phyloP scores from a whole-genome alignment of 75 land plant genomes.

The Isoetes taiwanensis region DNA sequence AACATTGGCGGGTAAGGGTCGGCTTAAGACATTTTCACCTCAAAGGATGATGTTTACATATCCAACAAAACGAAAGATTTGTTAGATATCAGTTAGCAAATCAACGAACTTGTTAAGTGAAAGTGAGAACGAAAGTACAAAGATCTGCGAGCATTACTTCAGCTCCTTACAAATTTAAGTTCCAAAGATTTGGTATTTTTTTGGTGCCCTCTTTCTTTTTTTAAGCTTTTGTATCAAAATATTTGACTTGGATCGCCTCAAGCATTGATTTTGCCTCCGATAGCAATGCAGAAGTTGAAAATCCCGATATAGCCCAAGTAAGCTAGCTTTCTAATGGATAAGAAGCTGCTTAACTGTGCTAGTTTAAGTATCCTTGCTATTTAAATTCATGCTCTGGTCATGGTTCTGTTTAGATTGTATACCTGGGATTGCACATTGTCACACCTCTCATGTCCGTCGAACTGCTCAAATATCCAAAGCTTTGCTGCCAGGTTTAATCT shows the following conservation, averaged over 20 bases:
- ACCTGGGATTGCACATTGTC: slow-evolving; percentile 74
- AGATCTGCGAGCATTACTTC: slow-evolving; percentile 87
- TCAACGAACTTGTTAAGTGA: slow-evolving; percentile 64
- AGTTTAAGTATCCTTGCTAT: no score
- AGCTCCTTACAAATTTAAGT: slow-evolving; percentile 71
- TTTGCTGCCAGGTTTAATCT: slow-evolving; percentile 64
- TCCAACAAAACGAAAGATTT: no score
- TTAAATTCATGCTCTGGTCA: no score
- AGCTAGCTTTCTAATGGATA: slow-evolving; percentile 2
- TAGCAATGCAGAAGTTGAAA: slow-evolving; percentile 30
- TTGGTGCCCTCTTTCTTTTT: no score
- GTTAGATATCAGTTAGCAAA: slow-evolving; percentile 23
- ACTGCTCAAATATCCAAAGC: slow-evolving; percentile 86
- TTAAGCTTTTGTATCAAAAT: no score
- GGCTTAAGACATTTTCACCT: no score
- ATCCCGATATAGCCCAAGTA: slow-evolving; percentile 75
- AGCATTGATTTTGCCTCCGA: slow-evolving; percentile 77
- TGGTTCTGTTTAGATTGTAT: slow-evolving; percentile 55
- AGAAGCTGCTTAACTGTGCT: no score
- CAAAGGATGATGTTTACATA: no score
- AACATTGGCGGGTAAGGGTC: no score
- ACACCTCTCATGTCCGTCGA: slow-evolving; percentile 83
- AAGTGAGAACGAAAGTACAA: slow-evolving; percentile 81
- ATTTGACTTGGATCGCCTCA: no score
- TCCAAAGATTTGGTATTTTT: slow-evolving; percentile 98